Evolutionary conservation across 1,284 basidiomycete species (phyloP), one percentile per base, ranked within the genome.

Genomic region (Ustanciosporium gigantosporum): DNA sequence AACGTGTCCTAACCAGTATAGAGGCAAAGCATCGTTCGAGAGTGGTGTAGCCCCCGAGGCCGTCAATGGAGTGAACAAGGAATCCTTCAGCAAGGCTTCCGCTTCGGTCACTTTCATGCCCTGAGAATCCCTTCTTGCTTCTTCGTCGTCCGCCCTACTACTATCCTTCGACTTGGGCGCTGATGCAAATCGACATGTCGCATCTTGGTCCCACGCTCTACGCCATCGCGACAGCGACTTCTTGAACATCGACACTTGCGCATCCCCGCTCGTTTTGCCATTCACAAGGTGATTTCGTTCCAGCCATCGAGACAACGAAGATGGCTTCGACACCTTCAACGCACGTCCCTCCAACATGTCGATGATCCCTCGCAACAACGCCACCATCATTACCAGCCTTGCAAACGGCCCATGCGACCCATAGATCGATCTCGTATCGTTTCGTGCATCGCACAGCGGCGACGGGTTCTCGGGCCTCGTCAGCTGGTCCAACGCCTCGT

Each of bases 1-100:
- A 22, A 72, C 70, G 23, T 72, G 66, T 1, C 55, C 46, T 6
- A 72, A 60, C 70, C 70, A 73, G 41, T 68, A 73, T 41, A 73
- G 46, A 5, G 70, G 70, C 41, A 73, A 41, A 5, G 70, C 70
- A 34, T 73, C 70, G 44, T 73, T 61, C 25, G 60, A 65, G 9
- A 73, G 53, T 23, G 70, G 52, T n/a, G 58, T 68, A 4, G 66
- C 70, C 7, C 70, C 70, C 5, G 68, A 70, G 1, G 70, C 68
- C 1, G 70, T 73, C 16, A 62, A 57, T 5, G 59, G 55, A 16
- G 66, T 66, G 29, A 69, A 71, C n/a, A 66, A 37, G 13, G 55
- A 48, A 27, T 45, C 36, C 22, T 48, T 55, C 31, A 47, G 32
- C 41, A 44, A 41, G 16, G 50, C 41, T 1, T 21, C n/a, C 20